These are phyloP conservation scores for Phytophthora fragariae DNA, from an alignment of 352 stramenopile genomes.

Conservation along the genomic window DNA sequence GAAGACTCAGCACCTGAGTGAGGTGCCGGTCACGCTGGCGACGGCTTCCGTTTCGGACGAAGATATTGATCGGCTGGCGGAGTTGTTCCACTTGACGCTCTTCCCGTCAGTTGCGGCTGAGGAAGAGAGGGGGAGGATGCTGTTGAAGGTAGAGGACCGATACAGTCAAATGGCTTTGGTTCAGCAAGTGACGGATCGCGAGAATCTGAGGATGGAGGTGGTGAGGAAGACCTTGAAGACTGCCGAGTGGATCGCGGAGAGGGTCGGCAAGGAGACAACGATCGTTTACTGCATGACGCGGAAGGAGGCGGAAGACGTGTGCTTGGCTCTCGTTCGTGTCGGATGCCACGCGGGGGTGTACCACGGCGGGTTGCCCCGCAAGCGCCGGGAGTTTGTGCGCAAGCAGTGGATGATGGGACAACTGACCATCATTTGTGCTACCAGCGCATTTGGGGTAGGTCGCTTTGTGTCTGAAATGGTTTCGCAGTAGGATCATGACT, in stretches of 20 bases:
- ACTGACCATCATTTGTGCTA: slow-evolving; percentile 79
- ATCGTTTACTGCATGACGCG: slow-evolving; percentile 86
- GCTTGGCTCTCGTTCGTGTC: slow-evolving; percentile 55
- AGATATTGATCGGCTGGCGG: slow-evolving; percentile 59
- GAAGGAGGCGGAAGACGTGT: slow-evolving; percentile 69
- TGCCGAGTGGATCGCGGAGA: slow-evolving; percentile 39
- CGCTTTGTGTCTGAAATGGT: no score
- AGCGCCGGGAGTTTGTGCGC: slow-evolving; percentile 71
- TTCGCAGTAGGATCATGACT: not conserved
- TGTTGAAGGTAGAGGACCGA: not conserved
- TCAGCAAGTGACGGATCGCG: slow-evolving; percentile 69
- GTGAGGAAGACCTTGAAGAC: slow-evolving; percentile 46
- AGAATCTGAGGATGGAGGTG: slow-evolving; percentile 72
- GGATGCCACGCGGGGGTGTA: slow-evolving; percentile 74
- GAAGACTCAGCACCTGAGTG: slow-evolving; percentile 49
- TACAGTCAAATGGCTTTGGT: slow-evolving; percentile 58
- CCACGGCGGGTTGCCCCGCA: slow-evolving; percentile 64
- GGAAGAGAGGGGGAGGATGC: not conserved
- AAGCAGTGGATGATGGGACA: slow-evolving; percentile 85
- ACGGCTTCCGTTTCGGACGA: slow-evolving; percentile 78
- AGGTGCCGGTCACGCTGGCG: slow-evolving; percentile 72
- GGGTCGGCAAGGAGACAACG: slow-evolving; percentile 43
- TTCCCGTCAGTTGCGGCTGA: slow-evolving; percentile 5
- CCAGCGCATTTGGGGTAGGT: slow-evolving; percentile 78
- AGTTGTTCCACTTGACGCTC: slow-evolving; percentile 59